A percentile compares a stretch with the other conserved stretches of the same genome.
These are phyloP conservation scores for Cladochytrium replicatum DNA, from an alignment of 192 early-diverging fungal species.

Conservation along the genomic window DNA sequence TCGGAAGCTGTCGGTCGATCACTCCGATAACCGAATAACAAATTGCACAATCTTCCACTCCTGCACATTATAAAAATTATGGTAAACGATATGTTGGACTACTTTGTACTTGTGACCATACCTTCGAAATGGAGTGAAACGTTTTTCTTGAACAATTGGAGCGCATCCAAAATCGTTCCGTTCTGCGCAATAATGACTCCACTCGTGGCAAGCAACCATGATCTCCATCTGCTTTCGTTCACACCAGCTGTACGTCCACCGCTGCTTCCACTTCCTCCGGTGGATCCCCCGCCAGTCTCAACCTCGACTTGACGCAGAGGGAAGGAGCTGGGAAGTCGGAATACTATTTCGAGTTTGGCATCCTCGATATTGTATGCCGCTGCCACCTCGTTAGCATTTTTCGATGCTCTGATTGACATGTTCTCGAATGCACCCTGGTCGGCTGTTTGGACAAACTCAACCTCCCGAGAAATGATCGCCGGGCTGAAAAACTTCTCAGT, in stretches of 20 bases:
- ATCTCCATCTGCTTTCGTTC: constrained; percentile 51
- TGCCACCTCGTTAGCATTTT: constrained; percentile 54
- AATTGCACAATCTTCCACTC: constrained; percentile 90
- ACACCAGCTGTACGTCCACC: constrained; percentile 58
- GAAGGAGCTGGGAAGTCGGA: constrained; percentile 57
- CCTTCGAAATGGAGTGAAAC: constrained; percentile 88
- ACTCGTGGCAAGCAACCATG: constrained; percentile 55
- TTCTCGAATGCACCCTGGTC: constrained; percentile 43
- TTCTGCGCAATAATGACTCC: constrained; percentile 61
- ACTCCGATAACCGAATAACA: constrained; percentile 94
- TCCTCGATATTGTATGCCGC: constrained; percentile 72
- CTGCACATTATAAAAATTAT: constrained; percentile 5
- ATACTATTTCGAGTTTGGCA: constrained; percentile 60
- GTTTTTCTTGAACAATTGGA: constrained; percentile 74
- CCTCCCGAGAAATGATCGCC: constrained; percentile 48
- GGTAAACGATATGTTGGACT: neutral
- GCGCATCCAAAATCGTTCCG: constrained; percentile 66
- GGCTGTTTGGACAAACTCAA: constrained; percentile 38
- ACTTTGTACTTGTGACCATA: no score
- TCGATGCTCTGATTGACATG: constrained; percentile 53
- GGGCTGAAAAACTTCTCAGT: constrained; percentile 65
- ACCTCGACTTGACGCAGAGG: constrained; percentile 66
- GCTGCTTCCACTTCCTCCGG: constrained; percentile 3
- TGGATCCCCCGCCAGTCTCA: constrained; percentile 31
- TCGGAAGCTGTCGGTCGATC: constrained; percentile 76